phyloP scores from a whole-genome alignment of 768 basidiomycete species.

The Lactarius tabidus region DNA sequence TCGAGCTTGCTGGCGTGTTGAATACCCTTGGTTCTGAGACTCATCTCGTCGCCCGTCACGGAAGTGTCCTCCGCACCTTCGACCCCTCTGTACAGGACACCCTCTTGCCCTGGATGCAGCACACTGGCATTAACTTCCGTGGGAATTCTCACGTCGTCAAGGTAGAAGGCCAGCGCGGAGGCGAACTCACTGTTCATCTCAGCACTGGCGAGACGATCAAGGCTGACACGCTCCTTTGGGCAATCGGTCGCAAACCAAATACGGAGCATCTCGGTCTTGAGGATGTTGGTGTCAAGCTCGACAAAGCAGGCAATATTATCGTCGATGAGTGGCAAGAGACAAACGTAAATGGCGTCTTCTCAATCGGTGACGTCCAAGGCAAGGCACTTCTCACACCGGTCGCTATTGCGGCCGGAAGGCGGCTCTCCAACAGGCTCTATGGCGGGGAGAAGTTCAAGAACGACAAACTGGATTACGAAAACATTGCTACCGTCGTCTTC shows the following conservation, averaged over 20 bases:
- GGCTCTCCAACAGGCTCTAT: slow-evolving; percentile 86
- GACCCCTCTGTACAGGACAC: slow-evolving; percentile 83
- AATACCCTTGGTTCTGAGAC: slow-evolving; percentile 89
- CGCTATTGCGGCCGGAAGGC: slow-evolving; percentile 91
- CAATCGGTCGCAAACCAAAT: slow-evolving; percentile 83
- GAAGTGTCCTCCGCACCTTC: slow-evolving; percentile 89
- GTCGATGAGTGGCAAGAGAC: slow-evolving; percentile 93
- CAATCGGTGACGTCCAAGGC: slow-evolving; percentile 91
- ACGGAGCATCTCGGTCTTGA: slow-evolving; percentile 78
- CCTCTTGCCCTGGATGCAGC: slow-evolving; percentile 87
- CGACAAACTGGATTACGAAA: slow-evolving; percentile 82
- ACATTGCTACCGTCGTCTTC: slow-evolving; percentile 95
- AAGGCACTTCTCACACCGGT: slow-evolving; percentile 94
- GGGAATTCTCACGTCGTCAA: slow-evolving; percentile 68
- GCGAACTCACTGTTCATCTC: slow-evolving; percentile 70
- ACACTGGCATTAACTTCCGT: slow-evolving; percentile 89
- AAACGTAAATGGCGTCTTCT: slow-evolving; percentile 60
- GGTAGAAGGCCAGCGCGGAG: slow-evolving; percentile 71
- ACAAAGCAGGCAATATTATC: slow-evolving; percentile 76
- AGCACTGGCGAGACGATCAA: slow-evolving; percentile 73
- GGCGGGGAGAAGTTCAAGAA: slow-evolving; percentile 82
- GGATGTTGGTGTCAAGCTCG: slow-evolving; percentile 67
- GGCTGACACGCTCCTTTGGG: slow-evolving; percentile 89
- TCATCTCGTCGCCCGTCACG: slow-evolving; percentile 85
- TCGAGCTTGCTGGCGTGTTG: slow-evolving; percentile 94